Percentiles rank a stretch among this genome's conserved stretches.
phyloP scores from a whole-genome alignment of 139 green algal species.

The Parachlorella kessleri region DNA sequence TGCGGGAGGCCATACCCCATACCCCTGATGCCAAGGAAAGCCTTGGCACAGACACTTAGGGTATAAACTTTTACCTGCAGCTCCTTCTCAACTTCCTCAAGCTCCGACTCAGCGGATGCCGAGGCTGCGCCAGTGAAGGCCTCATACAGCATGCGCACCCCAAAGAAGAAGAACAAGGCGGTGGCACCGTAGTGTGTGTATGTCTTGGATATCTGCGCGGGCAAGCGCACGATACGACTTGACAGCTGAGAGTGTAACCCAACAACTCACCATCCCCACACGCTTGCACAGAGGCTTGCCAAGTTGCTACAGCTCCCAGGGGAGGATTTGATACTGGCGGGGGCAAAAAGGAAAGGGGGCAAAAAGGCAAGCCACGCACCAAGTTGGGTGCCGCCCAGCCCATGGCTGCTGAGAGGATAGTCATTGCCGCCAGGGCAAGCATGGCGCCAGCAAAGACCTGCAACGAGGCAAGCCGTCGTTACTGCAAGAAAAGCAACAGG shows the following conservation, averaged over 20 bases:
- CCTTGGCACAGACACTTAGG: too few species aligned
- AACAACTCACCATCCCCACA: too few species aligned
- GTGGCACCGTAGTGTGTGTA: constrained; percentile 89
- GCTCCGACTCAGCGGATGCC: constrained; percentile 59
- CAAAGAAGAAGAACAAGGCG: constrained; percentile 92
- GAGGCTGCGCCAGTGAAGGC: constrained; percentile 26
- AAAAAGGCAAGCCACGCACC: constrained; percentile 44
- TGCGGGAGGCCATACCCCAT: too few species aligned
- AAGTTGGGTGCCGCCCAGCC: constrained; percentile 88
- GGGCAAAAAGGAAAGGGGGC: background rate
- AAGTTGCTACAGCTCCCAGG: too few species aligned
- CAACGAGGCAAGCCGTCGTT: background rate
- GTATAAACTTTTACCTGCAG: too few species aligned
- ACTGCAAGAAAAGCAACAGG: too few species aligned
- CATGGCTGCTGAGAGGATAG: constrained; percentile 81
- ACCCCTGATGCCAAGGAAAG: too few species aligned
- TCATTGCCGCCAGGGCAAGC: constrained; percentile 91
- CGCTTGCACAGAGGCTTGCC: too few species aligned
- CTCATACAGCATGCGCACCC: constrained; percentile 81
- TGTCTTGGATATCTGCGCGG: constrained; percentile 74
- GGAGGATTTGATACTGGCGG: too few species aligned
- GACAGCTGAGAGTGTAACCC: background rate
- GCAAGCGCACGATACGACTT: background rate
- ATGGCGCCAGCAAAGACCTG: constrained; percentile 88
- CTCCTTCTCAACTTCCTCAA: constrained; percentile 53